Percentiles rank a stretch among this genome's conserved stretches.
These are phyloP conservation scores for Mucor indicus DNA, from an alignment of 371 early-diverging fungal species.

Conservation along the genomic window DNA sequence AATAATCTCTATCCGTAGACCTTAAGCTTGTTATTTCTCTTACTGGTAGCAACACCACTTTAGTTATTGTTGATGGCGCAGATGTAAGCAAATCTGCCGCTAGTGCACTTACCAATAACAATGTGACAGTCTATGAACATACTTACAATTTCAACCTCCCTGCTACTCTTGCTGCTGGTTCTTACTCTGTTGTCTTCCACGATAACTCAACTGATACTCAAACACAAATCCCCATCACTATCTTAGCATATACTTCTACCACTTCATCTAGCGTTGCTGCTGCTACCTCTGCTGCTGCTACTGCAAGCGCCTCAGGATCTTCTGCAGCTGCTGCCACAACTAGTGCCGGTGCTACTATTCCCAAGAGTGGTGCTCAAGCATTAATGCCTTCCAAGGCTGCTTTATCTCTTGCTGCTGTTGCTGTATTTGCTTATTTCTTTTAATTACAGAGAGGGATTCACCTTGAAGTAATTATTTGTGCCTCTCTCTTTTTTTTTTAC, in stretches of 20 bases:
- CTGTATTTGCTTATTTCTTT: too few species aligned
- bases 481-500: too few species aligned
- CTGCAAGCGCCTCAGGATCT: too few species aligned
- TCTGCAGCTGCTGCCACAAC: too few species aligned
- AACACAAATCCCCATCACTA: constrained; percentile 33
- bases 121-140: constrained; percentile 41
- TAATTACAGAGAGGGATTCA: too few species aligned
- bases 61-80: constrained; percentile 21
- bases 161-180: constrained; percentile 27
- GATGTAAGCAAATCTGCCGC: constrained; percentile 34
- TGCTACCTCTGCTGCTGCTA: constrained; percentile 5
- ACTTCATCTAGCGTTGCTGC: constrained; percentile 5
- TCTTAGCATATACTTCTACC: constrained; percentile 34
- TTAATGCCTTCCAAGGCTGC: too few species aligned
- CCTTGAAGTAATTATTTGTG: too few species aligned
- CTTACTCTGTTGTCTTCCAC: constrained; percentile 39
- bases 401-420: too few species aligned
- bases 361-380: too few species aligned
- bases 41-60: constrained; percentile 9
- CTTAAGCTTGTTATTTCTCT: constrained; percentile 21
- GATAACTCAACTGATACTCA: constrained; percentile 31
- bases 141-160: constrained; percentile 43
- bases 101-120: constrained; percentile 24
- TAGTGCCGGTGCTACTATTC: too few species aligned
- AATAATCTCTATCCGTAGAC: too few species aligned